Evolutionary conservation across 345 rosid genomes (phyloP).

Genomic region (Lepidium sativum): DNA sequence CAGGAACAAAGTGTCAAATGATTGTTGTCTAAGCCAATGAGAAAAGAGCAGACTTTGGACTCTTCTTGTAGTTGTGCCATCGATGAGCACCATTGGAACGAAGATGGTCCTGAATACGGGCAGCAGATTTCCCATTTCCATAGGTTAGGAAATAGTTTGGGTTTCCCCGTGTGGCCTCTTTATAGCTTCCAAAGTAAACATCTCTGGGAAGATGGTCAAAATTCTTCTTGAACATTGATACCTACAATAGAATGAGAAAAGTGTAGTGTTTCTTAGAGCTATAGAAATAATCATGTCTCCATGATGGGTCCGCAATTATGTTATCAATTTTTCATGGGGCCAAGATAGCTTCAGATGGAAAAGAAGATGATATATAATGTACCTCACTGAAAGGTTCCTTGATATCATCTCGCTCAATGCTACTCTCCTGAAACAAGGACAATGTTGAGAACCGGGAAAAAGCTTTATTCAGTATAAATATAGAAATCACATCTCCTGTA

Average conservation of each 20-base stretch:
- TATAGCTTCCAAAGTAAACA: slow-evolving; percentile 77
- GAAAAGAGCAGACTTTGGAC: slow-evolving; percentile 43
- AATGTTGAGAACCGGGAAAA: slow-evolving; percentile 7
- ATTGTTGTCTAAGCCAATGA: background rate
- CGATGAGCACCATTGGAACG: slow-evolving; percentile 98
- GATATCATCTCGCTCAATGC: slow-evolving; percentile 79
- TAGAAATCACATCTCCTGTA: background rate
- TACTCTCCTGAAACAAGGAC: slow-evolving; percentile 66
- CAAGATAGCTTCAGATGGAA: background rate
- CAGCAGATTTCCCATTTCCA: slow-evolving; percentile 97
- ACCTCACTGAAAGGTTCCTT: slow-evolving; percentile 95
- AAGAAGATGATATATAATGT: background rate
- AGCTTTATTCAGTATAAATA: background rate
- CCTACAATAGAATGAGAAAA: slow-evolving; percentile 34
- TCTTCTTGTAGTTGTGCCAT: slow-evolving; percentile 92
- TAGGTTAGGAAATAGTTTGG: slow-evolving; percentile 89
- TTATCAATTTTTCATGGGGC: background rate
- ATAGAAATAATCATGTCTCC: background rate
- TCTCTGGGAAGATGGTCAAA: slow-evolving; percentile 87
- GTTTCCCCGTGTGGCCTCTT: slow-evolving; percentile 78
- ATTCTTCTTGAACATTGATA: slow-evolving; percentile 93
- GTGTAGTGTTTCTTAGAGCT: background rate
- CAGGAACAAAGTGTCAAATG: background rate
- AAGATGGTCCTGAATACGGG: slow-evolving; percentile 84
- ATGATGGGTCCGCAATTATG: background rate